Evolutionary conservation across 306 rosid species (phyloP), one percentile per base, ranked within the genome.

Genomic region (Prunus dulcis): DNA sequence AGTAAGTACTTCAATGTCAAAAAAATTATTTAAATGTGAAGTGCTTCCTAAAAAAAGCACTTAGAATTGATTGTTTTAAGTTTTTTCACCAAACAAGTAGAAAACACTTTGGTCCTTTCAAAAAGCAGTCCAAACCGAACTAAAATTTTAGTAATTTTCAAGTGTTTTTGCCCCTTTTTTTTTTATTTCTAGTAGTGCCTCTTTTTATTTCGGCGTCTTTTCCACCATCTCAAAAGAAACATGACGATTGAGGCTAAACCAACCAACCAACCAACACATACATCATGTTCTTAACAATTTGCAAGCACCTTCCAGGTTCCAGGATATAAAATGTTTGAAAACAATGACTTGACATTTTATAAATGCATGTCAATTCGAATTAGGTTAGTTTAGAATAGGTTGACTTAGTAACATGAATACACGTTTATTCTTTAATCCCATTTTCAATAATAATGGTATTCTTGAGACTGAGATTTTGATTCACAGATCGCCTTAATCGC

Each of bases 401-500:
- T 71, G 75, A 55, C 75, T 20, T 17, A 32, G 22, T 19, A 3
- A 32, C 17, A 30, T 23, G 14, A 23, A 17, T 71, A n/a, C 34
- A 13, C 51, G 23, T 53, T 72, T 52, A 46, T 67, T 20, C 18
- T 27, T 69, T 69, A 51, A 4, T 30, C 19, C 19, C 3, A 57
- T 13, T 55, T 53, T 53, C 18, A 25, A 17, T 49, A 69, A 53
- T 53, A 51, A 55, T 28, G 2, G 1, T 32, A 12, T 20, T 71
- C 11, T n/a, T 5, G 12, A 38, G 66, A 50, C 53, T 15, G 14
- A 51, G 52, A 12, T 32, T 32, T 51, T 75, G 50, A 69, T 67
- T 43, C 67, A 56, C 13, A 20, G 68, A 67, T 58, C 61, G 53
- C 75, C 75, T n/a, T 56, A 55, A 19, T 69, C 74, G 76, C 61